Evolutionary conservation across 1,284 basidiomycete genomes (phyloP).

Genomic region (Tilletiopsis washingtonensis): DNA sequence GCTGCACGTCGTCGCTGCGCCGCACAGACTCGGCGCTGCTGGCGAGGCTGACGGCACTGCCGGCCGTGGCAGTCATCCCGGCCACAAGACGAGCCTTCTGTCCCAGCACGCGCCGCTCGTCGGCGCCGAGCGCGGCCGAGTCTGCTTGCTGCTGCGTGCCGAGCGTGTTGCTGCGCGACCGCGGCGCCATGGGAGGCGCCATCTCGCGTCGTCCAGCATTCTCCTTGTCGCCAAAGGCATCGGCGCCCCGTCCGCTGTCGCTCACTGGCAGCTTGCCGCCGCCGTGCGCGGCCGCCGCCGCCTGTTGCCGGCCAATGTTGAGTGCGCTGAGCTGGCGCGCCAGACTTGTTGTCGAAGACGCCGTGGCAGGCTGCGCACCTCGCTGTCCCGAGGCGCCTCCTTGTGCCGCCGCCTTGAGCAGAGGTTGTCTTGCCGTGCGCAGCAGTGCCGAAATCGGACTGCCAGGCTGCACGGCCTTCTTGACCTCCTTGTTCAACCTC

Average conservation of each 20-base stretch:
- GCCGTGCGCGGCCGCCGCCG: no score
- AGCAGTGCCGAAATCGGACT: slow-evolving; percentile 87
- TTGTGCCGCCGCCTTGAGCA: slow-evolving; percentile 29
- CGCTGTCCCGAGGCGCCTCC: no score
- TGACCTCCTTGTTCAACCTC: slow-evolving; percentile 75
- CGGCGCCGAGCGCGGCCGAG: not conserved
- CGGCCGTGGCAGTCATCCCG: slow-evolving; percentile 7
- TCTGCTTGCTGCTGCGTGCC: not conserved
- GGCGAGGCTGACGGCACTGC: slow-evolving; percentile 1
- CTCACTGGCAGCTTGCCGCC: no score
- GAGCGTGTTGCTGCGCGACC: not conserved
- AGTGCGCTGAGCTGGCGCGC: slow-evolving; percentile 7
- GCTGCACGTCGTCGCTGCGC: not conserved
- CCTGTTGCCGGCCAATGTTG: slow-evolving; percentile 5
- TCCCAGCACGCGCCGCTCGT: slow-evolving; percentile 15
- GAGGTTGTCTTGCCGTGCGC: slow-evolving; percentile 37
- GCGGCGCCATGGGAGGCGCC: not conserved
- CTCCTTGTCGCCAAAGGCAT: slow-evolving; percentile 40
- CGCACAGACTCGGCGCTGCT: not conserved
- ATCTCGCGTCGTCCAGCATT: slow-evolving; percentile 12
- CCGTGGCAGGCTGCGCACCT: no score
- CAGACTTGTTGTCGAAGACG: no score
- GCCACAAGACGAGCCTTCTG: slow-evolving; percentile 31
- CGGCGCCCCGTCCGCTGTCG: no score
- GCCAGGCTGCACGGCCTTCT: slow-evolving; percentile 86